Base-by-base conservation (phyloP, 1,139 yeast species). In the Debaryomyces coudertii region DNA sequence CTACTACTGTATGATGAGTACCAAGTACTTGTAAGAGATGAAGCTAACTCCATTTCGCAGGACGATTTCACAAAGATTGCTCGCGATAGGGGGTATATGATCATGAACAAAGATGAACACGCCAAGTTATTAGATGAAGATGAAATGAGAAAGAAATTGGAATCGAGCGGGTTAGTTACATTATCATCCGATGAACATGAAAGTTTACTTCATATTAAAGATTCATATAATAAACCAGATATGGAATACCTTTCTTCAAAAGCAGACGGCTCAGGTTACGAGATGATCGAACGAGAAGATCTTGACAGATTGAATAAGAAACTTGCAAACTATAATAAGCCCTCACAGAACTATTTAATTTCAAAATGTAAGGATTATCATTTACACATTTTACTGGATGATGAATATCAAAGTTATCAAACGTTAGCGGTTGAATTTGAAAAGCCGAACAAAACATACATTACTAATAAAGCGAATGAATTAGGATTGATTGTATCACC, bases 1-100 rank as follows among this genome's bases (percentile, higher is more conserved):
- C 53, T 81, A n/a, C 52, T 85, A 18, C 72, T 85, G 2, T 56
- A 61, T 40, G 79, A 72, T 1, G 78, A 77, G 48, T 80, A 73
- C 47, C 73, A 76, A 41, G 63, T 61, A 39, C 60, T 69, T 31
- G 60, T 60, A 31, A 50, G 56, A 7, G 61, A 63, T 40, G 65
- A 65, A 50, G 50, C 64, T 11, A 46, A 54, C 18, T 45, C 64
- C 5, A 50, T 66, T 33, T 46, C 60, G 11, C 56, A 61, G 7
- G 65, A 65, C 0, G 59, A 57, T 29, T 48, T 72, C 7, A 50
- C 56, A 15, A 54, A 59, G 8, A 42, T 58, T 12, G 61, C 61
- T 0, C 55, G 63, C 36, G 55, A 54, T 4, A 65, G 58, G 45
- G 76, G 74, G 2, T 62, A 53, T 40, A 61, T 65, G 12, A 49